phyloP scores from a whole-genome alignment of 129 eudicot genomes.

The Centaurea solstitialis region DNA sequence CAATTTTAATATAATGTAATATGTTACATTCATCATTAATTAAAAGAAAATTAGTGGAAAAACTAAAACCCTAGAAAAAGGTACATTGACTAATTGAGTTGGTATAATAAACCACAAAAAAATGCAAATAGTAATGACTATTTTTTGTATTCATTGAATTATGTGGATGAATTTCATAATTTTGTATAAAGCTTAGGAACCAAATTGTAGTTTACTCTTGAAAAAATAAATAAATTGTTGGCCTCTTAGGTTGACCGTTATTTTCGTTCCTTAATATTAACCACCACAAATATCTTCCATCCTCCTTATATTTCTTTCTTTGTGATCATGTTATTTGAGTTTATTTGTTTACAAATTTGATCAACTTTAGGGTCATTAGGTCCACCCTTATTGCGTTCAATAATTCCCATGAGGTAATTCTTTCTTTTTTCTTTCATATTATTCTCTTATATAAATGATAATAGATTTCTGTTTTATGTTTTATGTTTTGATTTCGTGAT shows the following conservation, averaged over 20 bases:
- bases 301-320: slow-evolving; percentile 10
- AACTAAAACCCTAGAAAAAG: not conserved
- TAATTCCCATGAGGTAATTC: slow-evolving; percentile 13
- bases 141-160: too few species aligned
- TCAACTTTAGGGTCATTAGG: not conserved
- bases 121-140: too few species aligned
- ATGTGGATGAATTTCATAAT: not conserved
- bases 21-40: too few species aligned
- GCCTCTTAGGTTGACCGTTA: slow-evolving; percentile 26
- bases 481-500: not conserved
- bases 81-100: not conserved
- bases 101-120: not conserved
- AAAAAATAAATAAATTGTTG: not conserved
- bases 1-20: too few species aligned
- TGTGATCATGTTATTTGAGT: slow-evolving; percentile 7
- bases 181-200: not conserved
- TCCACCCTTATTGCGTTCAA: not conserved
- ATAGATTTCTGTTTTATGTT: not conserved
- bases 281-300: slow-evolving; percentile 34
- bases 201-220: not conserved
- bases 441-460: not conserved
- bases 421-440: not conserved
- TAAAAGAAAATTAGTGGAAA: not conserved
- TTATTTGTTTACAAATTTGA: slow-evolving; percentile 13
- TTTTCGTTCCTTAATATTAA: slow-evolving; percentile 31